Percentiles rank a stretch among this genome's conserved stretches.
These are phyloP conservation scores for Prunus armeniaca DNA, from an alignment of 306 rosid species.

Conservation along the genomic window DNA sequence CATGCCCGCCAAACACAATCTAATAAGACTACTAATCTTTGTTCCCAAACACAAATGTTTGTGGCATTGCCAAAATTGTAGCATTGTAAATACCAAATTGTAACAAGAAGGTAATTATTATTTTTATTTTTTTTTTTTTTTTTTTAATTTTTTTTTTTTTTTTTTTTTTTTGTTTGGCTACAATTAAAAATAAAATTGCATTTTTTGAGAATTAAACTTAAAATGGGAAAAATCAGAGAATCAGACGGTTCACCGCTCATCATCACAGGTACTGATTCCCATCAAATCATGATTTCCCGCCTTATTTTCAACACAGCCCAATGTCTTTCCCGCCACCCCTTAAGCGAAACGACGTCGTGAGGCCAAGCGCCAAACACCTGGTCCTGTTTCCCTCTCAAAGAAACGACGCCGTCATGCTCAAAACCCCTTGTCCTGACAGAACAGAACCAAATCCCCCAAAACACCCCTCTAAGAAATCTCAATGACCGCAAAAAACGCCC, in stretches of 20 bases:
- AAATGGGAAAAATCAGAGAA: background rate
- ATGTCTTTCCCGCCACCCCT: constrained; percentile 32
- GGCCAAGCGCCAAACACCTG: background rate
- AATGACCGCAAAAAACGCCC: background rate
- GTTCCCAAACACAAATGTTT: too few relatives aligned
- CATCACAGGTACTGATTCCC: background rate
- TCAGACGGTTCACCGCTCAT: background rate
- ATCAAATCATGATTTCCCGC: constrained; percentile 28
- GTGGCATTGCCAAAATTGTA: too few relatives aligned
- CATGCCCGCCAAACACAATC: too few relatives aligned
- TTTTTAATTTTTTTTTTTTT: background rate
- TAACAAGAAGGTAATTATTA: background rate
- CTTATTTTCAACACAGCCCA: constrained; percentile 8
- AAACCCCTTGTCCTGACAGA: background rate
- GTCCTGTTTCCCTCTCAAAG: constrained; percentile 3
- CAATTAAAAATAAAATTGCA: background rate
- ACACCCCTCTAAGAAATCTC: background rate
- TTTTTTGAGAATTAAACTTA: background rate
- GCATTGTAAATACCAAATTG: background rate
- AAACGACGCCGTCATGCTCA: constrained; percentile 25
- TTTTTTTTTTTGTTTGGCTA: background rate
- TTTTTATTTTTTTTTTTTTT: background rate
- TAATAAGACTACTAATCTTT: too few relatives aligned
- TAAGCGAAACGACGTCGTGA: constrained; percentile 13
- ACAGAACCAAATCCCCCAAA: background rate